Percentiles rank a stretch among this genome's conserved stretches.
Evolutionary conservation across 768 basidiomycete genomes (phyloP).

Genomic region (Boletus speciosus): DNA sequence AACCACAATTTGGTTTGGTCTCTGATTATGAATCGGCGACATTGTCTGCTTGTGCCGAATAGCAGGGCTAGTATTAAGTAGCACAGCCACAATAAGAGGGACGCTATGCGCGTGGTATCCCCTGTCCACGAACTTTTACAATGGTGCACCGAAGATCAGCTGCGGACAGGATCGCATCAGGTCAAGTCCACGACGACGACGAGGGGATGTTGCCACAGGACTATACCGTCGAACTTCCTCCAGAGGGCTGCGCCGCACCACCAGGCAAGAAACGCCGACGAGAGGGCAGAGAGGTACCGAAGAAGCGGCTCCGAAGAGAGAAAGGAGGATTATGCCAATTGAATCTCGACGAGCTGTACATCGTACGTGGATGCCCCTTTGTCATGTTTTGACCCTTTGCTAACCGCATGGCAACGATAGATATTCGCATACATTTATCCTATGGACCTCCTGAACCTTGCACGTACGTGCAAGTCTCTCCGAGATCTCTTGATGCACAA

Average conservation of each 20-base stretch:
- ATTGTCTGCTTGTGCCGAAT: no score
- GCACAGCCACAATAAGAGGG: slow-evolving; percentile 15
- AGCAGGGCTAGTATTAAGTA: background rate
- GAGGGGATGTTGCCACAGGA: background rate
- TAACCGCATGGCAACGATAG: slow-evolving; percentile 19
- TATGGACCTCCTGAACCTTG: slow-evolving; percentile 30
- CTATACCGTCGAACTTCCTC: background rate
- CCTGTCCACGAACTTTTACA: slow-evolving; percentile 20
- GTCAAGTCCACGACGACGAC: background rate
- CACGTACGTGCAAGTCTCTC: slow-evolving; percentile 40
- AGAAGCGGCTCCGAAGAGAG: slow-evolving; percentile 7
- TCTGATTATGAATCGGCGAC: background rate
- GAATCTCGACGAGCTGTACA: slow-evolving; percentile 22
- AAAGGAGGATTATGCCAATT: slow-evolving; percentile 8
- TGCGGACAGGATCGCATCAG: background rate
- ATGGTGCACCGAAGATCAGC: slow-evolving; percentile 4
- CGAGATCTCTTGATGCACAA: slow-evolving; percentile 36
- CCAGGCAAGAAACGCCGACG: slow-evolving; percentile 6
- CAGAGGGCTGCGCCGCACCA: background rate
- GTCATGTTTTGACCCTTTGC: background rate
- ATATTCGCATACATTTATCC: slow-evolving; percentile 41
- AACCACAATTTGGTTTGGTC: background rate
- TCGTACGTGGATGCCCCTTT: slow-evolving; percentile 9
- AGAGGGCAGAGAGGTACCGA: background rate
- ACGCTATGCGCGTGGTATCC: slow-evolving; percentile 27